Conservation (phyloP, 2,329 filamentous ascomycete genomes). For the Sclerotinia spermophila region DNA sequence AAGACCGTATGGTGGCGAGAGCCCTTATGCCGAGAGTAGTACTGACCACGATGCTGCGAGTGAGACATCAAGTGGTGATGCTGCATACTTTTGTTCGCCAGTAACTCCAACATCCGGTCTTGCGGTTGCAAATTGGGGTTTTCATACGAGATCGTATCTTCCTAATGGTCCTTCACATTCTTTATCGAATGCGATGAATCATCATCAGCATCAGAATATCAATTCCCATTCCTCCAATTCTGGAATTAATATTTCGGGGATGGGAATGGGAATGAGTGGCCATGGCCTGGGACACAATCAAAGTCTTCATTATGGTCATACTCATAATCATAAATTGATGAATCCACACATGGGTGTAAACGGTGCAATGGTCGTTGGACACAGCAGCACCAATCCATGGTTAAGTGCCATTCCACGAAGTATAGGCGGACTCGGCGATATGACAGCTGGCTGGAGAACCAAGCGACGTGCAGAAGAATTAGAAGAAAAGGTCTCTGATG, state of each 20-base stretch:
- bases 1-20: constrained; percentile 38
- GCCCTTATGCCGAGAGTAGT: constrained; percentile 42
- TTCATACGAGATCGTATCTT: constrained; percentile 1
- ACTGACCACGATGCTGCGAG: constrained; percentile 40
- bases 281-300: background rate
- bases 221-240: constrained; percentile 27
- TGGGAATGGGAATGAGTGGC: background rate
- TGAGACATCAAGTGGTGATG: constrained; percentile 28
- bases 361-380: background rate
- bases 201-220: constrained; percentile 33
- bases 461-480: constrained; percentile 29
- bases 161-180: background rate
- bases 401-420: constrained; percentile 46
- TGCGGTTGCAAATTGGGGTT: background rate
- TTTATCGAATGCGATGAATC: background rate
- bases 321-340: constrained; percentile 1
- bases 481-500: constrained; percentile 23
- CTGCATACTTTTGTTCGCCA: constrained; percentile 30
- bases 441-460: constrained; percentile 19
- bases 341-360: background rate
- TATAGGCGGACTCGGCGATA: constrained; percentile 11
- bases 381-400: constrained; percentile 39
- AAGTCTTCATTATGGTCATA: background rate
- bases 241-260: constrained; percentile 24
- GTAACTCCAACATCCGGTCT: constrained; percentile 24